Conservation (phyloP, 2,329 filamentous ascomycete species). For the Trichophyton benhamiae region DNA sequence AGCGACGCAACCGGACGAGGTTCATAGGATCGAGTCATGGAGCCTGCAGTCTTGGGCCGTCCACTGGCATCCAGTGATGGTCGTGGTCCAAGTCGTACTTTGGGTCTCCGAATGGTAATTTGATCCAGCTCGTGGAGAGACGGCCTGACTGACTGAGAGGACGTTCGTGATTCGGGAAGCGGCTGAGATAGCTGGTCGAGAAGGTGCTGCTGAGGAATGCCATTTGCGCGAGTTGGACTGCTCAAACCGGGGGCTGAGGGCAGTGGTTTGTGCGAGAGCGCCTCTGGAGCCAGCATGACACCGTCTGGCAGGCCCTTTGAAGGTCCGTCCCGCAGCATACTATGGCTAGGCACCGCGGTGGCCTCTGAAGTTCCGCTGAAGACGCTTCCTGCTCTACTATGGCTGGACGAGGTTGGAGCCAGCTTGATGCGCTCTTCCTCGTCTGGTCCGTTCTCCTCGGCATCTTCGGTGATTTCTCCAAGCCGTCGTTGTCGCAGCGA, state of each 20-base stretch:
- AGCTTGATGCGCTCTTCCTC: constrained; percentile 32
- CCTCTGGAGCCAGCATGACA: neutral
- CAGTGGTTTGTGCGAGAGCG: constrained; percentile 10
- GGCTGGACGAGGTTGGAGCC: neutral
- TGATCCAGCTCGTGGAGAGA: constrained; percentile 35
- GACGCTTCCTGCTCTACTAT: constrained; percentile 13
- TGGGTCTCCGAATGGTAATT: constrained; percentile 37
- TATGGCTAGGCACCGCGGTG: constrained; percentile 12
- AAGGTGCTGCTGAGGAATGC: constrained; percentile 18
- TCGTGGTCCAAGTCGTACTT: constrained; percentile 78
- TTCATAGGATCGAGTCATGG: constrained; percentile 32
- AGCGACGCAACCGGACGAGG: constrained; percentile 65
- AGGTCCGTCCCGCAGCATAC: neutral
- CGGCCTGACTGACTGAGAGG: constrained; percentile 33
- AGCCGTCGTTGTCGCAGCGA: constrained; percentile 65
- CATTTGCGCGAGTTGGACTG: constrained; percentile 14
- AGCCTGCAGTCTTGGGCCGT: constrained; percentile 48
- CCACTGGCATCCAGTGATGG: constrained; percentile 55
- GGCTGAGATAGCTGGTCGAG: constrained; percentile 27
- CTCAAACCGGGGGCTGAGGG: constrained; percentile 13
- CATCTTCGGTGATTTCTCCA: constrained; percentile 89
- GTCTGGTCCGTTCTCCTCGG: constrained; percentile 60
- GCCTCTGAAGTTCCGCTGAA: constrained; percentile 14
- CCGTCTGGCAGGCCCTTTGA: neutral
- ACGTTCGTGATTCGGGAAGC: constrained; percentile 26